Evolutionary conservation across 1,284 basidiomycete genomes (phyloP).

Genomic region (Phellinidium pouzarii): DNA sequence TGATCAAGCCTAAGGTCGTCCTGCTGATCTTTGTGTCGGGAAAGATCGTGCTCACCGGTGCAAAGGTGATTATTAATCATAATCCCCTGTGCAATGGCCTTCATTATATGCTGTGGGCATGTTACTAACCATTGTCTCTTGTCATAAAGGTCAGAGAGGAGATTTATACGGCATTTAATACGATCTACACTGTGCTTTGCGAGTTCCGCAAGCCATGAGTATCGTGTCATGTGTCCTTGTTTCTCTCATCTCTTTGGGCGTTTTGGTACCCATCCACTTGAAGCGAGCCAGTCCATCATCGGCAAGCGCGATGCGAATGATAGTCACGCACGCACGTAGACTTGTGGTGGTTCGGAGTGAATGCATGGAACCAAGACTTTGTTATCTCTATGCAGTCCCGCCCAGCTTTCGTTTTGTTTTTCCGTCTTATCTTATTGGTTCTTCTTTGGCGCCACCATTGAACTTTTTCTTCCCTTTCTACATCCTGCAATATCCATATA

Average conservation of each 20-base stretch:
- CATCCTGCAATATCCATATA: not conserved
- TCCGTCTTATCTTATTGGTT: constrained; percentile 2
- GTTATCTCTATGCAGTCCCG: not conserved
- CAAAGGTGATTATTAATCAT: constrained; percentile 64
- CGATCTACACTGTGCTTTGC: constrained; percentile 93
- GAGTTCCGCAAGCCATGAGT: constrained; percentile 79
- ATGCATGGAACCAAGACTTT: not conserved
- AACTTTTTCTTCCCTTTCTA: not conserved
- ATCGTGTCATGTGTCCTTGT: not conserved
- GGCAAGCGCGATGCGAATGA: not conserved
- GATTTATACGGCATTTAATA: constrained; percentile 99
- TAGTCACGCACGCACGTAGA: not conserved
- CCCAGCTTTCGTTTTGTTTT: not conserved
- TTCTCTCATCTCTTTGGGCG: not conserved
- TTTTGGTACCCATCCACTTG: not conserved
- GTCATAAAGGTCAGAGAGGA: constrained; percentile 85
- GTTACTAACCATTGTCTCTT: constrained; percentile 38
- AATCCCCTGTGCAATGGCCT: constrained; percentile 17
- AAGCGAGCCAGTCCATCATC: not conserved
- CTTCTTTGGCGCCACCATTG: not conserved
- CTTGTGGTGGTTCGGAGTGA: not conserved
- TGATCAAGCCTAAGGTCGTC: constrained; percentile 99
- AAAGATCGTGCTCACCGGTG: constrained; percentile 98
- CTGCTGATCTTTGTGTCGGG: constrained; percentile 98
- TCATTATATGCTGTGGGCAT: constrained; percentile 16